Evolutionary conservation across 371 early-diverging fungal genomes (phyloP).

Genomic region (Chytridiales sp.): DNA sequence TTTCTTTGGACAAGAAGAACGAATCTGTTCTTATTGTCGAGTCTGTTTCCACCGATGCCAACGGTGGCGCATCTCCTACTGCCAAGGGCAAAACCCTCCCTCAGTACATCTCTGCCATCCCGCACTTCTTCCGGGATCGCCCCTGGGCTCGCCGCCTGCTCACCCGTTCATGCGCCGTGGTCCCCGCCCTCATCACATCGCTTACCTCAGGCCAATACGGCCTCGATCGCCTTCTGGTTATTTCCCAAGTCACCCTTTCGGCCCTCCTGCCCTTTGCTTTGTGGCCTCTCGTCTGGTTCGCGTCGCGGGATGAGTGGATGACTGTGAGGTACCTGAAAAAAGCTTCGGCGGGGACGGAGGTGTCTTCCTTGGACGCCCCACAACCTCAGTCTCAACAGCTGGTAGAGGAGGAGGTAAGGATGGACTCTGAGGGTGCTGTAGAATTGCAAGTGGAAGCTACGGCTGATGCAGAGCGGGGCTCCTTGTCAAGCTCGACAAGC

Average conservation of each 20-base stretch:
- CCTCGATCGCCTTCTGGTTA: slow-evolving; percentile 60
- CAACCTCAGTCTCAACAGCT: too few species aligned
- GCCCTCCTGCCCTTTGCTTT: slow-evolving; percentile 82
- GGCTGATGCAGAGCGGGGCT: background rate
- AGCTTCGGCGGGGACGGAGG: background rate
- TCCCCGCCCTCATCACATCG: slow-evolving; percentile 71
- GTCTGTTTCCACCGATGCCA: background rate
- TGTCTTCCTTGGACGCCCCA: too few species aligned
- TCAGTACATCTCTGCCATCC: too few species aligned
- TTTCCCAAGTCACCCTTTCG: slow-evolving; percentile 73
- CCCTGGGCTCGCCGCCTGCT: slow-evolving; percentile 75
- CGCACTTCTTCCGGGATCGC: slow-evolving; percentile 46
- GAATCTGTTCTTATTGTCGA: background rate
- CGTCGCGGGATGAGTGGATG: slow-evolving; percentile 58
- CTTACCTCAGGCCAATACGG: slow-evolving; percentile 63
- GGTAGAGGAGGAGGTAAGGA: background rate
- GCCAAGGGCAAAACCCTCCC: too few species aligned
- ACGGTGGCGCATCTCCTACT: too few species aligned
- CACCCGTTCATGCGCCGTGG: slow-evolving; percentile 73
- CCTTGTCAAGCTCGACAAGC: background rate
- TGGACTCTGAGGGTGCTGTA: background rate
- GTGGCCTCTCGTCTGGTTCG: slow-evolving; percentile 72
- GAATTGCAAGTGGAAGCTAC: background rate
- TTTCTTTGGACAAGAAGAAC: background rate
- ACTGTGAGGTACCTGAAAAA: slow-evolving; percentile 23